These are phyloP conservation scores for Volvariella surrecta DNA, from an alignment of 1,284 basidiomycete species.

Conservation along the genomic window DNA sequence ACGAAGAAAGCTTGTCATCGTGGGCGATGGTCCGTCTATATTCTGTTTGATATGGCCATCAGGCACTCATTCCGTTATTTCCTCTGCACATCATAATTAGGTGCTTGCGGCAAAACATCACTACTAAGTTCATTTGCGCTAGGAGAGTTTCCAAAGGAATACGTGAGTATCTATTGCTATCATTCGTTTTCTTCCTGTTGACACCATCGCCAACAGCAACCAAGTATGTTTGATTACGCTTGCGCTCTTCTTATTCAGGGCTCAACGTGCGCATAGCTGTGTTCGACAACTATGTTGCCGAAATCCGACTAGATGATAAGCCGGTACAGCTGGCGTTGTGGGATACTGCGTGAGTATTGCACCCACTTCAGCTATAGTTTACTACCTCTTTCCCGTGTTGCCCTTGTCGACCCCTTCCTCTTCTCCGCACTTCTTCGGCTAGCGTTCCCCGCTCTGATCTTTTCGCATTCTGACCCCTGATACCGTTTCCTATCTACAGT, in stretches of 20 bases:
- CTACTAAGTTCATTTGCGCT: slow-evolving; percentile 86
- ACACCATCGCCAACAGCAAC: slow-evolving; percentile 37
- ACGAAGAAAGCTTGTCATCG: slow-evolving; percentile 86
- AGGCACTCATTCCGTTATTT: neutral
- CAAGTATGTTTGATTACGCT: slow-evolving; percentile 35
- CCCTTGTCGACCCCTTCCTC: no score
- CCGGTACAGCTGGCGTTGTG: slow-evolving; percentile 92
- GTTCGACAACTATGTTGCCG: slow-evolving; percentile 98
- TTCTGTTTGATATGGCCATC: slow-evolving; percentile 11
- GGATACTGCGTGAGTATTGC: slow-evolving; percentile 85
- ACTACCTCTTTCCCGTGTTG: no score
- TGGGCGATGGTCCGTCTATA: slow-evolving; percentile 75
- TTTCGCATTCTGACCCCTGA: no score
- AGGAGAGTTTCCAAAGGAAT: slow-evolving; percentile 96
- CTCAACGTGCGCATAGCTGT: slow-evolving; percentile 48
- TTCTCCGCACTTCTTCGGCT: no score
- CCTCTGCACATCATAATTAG: slow-evolving; percentile 23
- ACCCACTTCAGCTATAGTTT: no score
- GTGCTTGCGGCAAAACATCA: slow-evolving; percentile 82
- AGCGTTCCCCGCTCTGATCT: no score
- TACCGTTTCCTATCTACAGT: no score
- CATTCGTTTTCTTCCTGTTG: slow-evolving; percentile 10
- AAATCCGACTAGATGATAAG: slow-evolving; percentile 95
- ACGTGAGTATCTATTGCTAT: slow-evolving; percentile 46
- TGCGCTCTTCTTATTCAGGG: slow-evolving; percentile 7